Conservation (phyloP, 2,329 filamentous ascomycete species). For the Tympanopsis confertula region DNA sequence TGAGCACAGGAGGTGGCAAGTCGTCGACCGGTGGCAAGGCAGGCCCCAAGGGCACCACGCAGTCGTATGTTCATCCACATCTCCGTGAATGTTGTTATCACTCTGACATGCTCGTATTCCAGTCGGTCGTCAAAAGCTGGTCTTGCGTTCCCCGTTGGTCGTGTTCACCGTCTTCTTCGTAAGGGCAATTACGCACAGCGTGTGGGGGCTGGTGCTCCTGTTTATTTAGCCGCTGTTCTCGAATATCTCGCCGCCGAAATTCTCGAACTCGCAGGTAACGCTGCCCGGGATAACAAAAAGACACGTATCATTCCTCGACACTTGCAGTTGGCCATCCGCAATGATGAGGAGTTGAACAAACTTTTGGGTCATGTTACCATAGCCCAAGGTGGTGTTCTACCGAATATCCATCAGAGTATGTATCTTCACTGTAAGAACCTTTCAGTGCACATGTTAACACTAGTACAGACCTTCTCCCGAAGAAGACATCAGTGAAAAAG, state of each 20-base stretch:
- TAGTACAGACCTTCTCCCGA: constrained; percentile 91
- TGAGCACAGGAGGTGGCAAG: constrained; percentile 88
- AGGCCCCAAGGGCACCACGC: constrained; percentile 95
- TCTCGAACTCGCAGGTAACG: constrained; percentile 95
- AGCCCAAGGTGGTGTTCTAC: constrained; percentile 90
- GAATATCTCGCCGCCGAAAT: constrained; percentile 99
- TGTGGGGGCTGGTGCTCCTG: constrained; percentile 94
- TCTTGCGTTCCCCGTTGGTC: constrained; percentile 96
- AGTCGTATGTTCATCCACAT: constrained; percentile 65
- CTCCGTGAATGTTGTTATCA: constrained; percentile 18
- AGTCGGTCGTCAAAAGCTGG: constrained; percentile 98
- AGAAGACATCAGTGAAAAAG: constrained; percentile 94
- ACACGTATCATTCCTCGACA: constrained; percentile 99
- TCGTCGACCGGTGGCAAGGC: constrained; percentile 99
- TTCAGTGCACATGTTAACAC: neutral
- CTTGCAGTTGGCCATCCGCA: constrained; percentile 96
- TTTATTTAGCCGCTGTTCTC: constrained; percentile 93
- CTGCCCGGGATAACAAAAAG: constrained; percentile 99
- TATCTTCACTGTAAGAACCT: constrained; percentile 16
- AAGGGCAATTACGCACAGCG: constrained; percentile 99
- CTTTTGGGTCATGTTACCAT: constrained; percentile 92
- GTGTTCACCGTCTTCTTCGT: constrained; percentile 96
- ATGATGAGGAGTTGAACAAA: constrained; percentile 99
- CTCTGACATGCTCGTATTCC: constrained; percentile 26
- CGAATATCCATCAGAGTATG: constrained; percentile 95